A percentile compares a stretch with the other conserved stretches of the same genome.
Conservation (phyloP, 2,329 filamentous ascomycete genomes). For the Fusarium foetens region DNA sequence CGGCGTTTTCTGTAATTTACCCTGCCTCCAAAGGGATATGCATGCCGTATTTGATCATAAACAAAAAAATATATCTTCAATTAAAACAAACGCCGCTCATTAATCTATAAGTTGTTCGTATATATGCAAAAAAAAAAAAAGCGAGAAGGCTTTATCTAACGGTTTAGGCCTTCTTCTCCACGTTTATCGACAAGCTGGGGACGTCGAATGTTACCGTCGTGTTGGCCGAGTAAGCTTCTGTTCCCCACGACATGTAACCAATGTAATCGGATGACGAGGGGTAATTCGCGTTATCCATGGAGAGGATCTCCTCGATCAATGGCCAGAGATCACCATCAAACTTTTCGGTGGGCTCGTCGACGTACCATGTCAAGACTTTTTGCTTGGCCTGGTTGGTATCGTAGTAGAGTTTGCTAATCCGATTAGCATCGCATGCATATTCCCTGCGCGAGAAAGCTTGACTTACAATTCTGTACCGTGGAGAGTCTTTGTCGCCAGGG, state of each 20-base stretch:
- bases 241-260: constrained; percentile 63
- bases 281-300: constrained; percentile 47
- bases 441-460: neutral
- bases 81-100: constrained; percentile 21
- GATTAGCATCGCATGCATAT: neutral
- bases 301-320: constrained; percentile 55
- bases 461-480: constrained; percentile 57
- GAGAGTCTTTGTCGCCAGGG: constrained; percentile 50
- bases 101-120: constrained; percentile 29
- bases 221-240: constrained; percentile 58
- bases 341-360: constrained; percentile 47
- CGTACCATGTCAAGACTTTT: constrained; percentile 62
- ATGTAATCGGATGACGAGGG: constrained; percentile 58
- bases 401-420: constrained; percentile 52
- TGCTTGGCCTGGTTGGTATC: constrained; percentile 55
- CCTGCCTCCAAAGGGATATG: constrained; percentile 1
- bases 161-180: constrained; percentile 34
- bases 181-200: constrained; percentile 51
- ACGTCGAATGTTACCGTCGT: constrained; percentile 61
- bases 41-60: constrained; percentile 6
- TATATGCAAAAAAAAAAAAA: constrained; percentile 18
- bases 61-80: neutral
- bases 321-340: constrained; percentile 60
- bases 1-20: constrained; percentile 9
- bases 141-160: neutral